These are phyloP conservation scores for Choiromyces venosus DNA, from an alignment of 495 filamentous ascomycete species.

Conservation along the genomic window DNA sequence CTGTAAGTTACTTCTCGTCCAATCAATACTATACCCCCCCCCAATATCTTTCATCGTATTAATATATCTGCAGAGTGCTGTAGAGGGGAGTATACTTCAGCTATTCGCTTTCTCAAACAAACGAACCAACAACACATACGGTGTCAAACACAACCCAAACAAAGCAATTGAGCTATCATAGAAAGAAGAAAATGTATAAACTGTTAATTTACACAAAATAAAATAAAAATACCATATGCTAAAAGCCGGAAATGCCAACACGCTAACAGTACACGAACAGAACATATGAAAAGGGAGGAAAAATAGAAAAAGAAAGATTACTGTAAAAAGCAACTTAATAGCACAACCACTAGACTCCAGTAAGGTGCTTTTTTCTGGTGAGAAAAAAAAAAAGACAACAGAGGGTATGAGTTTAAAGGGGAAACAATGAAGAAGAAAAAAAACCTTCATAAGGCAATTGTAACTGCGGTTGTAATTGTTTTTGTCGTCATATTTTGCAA, in stretches of 20 bases:
- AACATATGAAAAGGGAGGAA: neutral
- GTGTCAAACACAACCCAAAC: too few relatives aligned
- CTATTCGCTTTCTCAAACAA: too few relatives aligned
- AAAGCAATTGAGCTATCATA: too few relatives aligned
- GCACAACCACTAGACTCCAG: too few relatives aligned
- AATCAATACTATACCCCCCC: too few relatives aligned
- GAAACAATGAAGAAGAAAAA: neutral
- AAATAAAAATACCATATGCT: neutral
- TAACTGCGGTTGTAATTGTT: neutral
- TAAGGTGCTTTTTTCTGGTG: neutral
- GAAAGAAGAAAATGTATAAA: neutral
- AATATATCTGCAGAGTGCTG: too few relatives aligned
- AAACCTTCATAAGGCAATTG: neutral
- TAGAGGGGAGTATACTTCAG: too few relatives aligned
- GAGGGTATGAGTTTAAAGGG: neutral
- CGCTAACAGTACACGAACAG: neutral
- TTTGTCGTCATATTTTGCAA: neutral
- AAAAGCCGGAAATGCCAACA: neutral
- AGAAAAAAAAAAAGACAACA: neutral
- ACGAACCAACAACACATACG: too few relatives aligned
- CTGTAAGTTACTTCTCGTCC: too few relatives aligned
- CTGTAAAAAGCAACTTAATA: slow-evolving; percentile 2
- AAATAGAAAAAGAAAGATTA: neutral
- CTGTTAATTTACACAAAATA: too few relatives aligned
- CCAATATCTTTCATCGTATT: too few relatives aligned